phyloP scores from a whole-genome alignment of 805 yeast species.

The Brettanomyces sp. region DNA sequence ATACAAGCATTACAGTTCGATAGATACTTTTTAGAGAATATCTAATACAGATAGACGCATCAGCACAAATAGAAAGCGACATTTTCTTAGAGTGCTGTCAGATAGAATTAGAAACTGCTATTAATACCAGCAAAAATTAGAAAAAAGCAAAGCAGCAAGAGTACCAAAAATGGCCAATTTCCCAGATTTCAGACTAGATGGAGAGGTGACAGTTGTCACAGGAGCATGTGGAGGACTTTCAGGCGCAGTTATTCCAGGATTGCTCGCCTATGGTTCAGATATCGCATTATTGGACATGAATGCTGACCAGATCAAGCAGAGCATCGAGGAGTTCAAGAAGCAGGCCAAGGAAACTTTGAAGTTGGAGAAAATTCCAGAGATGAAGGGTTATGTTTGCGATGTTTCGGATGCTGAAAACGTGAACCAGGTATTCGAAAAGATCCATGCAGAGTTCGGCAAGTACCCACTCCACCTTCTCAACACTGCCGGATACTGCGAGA shows the following conservation, averaged over 20 bases:
- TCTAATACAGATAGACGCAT: too few species aligned
- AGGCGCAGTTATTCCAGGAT: constrained; percentile 52
- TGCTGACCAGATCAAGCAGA: constrained; percentile 48
- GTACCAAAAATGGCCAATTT: constrained; percentile 22
- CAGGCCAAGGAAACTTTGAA: constrained; percentile 21
- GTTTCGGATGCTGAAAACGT: constrained; percentile 57
- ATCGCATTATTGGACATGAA: constrained; percentile 66
- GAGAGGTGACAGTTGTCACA: constrained; percentile 62
- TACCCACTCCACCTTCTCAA: constrained; percentile 60
- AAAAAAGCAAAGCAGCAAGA: too few species aligned
- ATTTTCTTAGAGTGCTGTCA: too few species aligned
- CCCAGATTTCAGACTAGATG: constrained; percentile 61
- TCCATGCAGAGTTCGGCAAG: constrained; percentile 46
- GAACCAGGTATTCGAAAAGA: constrained; percentile 44
- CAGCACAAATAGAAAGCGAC: too few species aligned
- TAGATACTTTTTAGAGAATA: too few species aligned
- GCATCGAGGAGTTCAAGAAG: constrained; percentile 34
- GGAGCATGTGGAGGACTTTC: constrained; percentile 82
- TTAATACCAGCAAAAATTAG: too few species aligned
- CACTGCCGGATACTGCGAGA: constrained; percentile 82
- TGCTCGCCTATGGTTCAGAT: constrained; percentile 69
- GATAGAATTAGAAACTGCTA: too few species aligned
- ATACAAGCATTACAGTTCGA: too few species aligned
- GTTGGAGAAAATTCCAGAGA: constrained; percentile 24
- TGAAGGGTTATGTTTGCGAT: constrained; percentile 66